These are phyloP conservation scores for Chalciporus piperatus DNA, from an alignment of 768 basidiomycete genomes.

Conservation along the genomic window DNA sequence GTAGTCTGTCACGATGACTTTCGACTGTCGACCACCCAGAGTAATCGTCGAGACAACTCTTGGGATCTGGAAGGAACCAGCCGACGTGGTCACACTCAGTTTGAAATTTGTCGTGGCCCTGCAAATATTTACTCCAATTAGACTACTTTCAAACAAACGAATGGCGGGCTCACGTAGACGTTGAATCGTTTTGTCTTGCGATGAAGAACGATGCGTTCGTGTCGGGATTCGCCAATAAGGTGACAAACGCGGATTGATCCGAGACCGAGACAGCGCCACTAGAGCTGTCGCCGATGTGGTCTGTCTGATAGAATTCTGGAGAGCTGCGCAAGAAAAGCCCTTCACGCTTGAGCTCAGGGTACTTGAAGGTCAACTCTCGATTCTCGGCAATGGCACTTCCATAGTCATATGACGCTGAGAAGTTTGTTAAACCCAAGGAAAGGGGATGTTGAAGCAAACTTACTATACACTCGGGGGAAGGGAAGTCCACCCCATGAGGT, in stretches of 20 bases:
- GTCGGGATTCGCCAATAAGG: slow-evolving; percentile 66
- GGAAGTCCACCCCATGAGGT: slow-evolving; percentile 85
- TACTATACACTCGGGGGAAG: slow-evolving; percentile 69
- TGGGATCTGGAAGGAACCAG: slow-evolving; percentile 56
- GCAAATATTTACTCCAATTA: background rate
- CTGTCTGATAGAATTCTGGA: slow-evolving; percentile 76
- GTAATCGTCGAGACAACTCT: slow-evolving; percentile 50
- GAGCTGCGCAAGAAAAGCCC: slow-evolving; percentile 77
- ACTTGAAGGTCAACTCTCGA: slow-evolving; percentile 64
- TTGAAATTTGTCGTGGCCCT: slow-evolving; percentile 48
- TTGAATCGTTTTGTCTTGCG: slow-evolving; percentile 63
- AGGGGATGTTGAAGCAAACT: slow-evolving; percentile 10
- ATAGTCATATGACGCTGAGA: slow-evolving; percentile 70
- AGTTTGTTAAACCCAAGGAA: background rate
- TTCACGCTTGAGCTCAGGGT: slow-evolving; percentile 74
- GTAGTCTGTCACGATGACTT: slow-evolving; percentile 70
- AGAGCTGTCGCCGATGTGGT: slow-evolving; percentile 64
- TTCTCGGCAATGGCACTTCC: slow-evolving; percentile 69
- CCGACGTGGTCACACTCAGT: slow-evolving; percentile 54
- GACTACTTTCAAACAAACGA: background rate
- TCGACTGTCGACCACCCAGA: slow-evolving; percentile 69
- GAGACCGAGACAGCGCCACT: slow-evolving; percentile 42
- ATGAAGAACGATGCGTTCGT: slow-evolving; percentile 66
- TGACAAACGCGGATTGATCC: slow-evolving; percentile 55
- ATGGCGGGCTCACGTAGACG: slow-evolving; percentile 51